Conservation (phyloP, 192 early-diverging fungal species). For the Diversispora eburnea region DNA sequence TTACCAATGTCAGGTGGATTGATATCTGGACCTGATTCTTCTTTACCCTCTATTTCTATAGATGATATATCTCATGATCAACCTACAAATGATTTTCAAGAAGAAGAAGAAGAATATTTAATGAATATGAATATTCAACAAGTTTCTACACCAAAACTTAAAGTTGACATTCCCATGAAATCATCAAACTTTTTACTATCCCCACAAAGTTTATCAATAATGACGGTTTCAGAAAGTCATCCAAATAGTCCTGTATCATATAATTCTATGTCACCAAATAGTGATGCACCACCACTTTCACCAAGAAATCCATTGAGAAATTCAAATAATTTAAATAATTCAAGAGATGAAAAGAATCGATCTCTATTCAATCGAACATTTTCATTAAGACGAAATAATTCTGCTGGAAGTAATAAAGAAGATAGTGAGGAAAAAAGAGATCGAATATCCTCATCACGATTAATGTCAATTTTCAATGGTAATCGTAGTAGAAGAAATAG, state of each 20-base stretch:
- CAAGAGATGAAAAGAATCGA: neutral
- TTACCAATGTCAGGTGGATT: neutral
- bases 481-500: constrained; percentile 9
- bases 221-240: neutral
- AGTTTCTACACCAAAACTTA: neutral
- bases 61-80: neutral
- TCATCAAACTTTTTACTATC: too few relatives aligned
- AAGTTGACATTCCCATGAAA: neutral
- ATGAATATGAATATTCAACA: too few relatives aligned
- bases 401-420: neutral
- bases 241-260: constrained; percentile 11
- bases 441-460: constrained; percentile 3
- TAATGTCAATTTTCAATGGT: constrained; percentile 21
- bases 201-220: neutral
- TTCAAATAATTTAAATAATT: neutral
- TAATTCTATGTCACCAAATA: neutral
- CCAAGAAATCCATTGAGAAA: constrained; percentile 20
- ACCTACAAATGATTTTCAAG: too few relatives aligned
- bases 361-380: neutral
- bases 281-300: constrained; percentile 14
- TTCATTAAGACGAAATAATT: constrained; percentile 5
- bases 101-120: too few relatives aligned
- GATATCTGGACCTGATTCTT: neutral
- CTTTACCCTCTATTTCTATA: neutral
- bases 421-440: constrained; percentile 17